phyloP scores from a whole-genome alignment of 495 filamentous ascomycete species.

The Achaetomiella virescens region DNA sequence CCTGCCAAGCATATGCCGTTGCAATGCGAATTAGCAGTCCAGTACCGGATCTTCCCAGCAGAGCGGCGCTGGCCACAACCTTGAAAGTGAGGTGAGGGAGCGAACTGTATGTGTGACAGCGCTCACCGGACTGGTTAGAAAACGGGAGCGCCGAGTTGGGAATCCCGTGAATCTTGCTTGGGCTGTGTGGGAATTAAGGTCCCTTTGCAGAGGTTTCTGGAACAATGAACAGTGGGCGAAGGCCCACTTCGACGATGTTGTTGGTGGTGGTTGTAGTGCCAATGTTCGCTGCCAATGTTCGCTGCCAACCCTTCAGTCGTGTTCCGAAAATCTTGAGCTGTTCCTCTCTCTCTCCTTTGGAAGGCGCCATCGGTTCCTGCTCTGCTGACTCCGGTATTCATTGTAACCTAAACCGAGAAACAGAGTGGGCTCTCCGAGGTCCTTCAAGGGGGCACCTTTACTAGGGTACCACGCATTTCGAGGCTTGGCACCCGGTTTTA shows the following conservation, averaged over 20 bases:
- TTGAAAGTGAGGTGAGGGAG: neutral
- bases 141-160: no score
- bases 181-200: no score
- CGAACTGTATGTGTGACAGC: neutral
- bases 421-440: no score
- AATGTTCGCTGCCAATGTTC: no score
- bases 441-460: neutral
- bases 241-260: neutral
- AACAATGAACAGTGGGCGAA: neutral
- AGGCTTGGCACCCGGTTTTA: conserved; percentile 8
- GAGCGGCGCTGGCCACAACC: neutral
- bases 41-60: neutral
- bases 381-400: no score
- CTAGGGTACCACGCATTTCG: neutral
- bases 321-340: no score
- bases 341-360: neutral
- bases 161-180: neutral
- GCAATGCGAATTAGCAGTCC: neutral
- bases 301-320: no score
- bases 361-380: no score
- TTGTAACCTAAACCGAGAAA: no score
- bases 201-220: no score
- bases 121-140: neutral
- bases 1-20: neutral
- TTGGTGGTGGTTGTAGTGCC: neutral